A percentile compares a stretch with the other conserved stretches of the same genome.
These are phyloP conservation scores for Lactarius indigo DNA, from an alignment of 768 basidiomycete genomes.

Conservation along the genomic window DNA sequence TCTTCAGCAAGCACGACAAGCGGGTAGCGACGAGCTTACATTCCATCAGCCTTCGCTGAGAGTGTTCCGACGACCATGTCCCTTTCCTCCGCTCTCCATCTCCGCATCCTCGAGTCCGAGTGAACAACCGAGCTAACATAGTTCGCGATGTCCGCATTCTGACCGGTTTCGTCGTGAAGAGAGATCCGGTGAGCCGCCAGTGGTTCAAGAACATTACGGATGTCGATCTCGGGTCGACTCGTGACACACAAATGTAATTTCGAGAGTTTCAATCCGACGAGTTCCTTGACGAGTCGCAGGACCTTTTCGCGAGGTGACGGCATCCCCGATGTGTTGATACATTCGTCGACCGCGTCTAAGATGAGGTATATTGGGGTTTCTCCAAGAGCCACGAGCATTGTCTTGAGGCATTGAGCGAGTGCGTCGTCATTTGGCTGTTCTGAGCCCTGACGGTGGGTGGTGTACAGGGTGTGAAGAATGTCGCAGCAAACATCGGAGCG, in stretches of 20 bases:
- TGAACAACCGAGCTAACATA: not conserved
- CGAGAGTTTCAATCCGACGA: not conserved
- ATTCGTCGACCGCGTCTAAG: slow-evolving; percentile 1
- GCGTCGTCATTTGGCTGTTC: not conserved
- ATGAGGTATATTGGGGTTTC: not conserved
- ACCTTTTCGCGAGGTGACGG: not conserved
- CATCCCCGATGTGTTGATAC: not conserved
- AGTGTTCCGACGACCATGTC: not conserved
- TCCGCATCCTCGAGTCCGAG: not conserved
- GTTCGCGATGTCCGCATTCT: not conserved
- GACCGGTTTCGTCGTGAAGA: not conserved
- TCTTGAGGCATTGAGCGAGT: not conserved
- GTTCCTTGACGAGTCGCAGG: not conserved
- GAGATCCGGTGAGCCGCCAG: not conserved
- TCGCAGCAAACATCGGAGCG: not conserved
- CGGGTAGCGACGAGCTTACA: not conserved
- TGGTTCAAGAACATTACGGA: not conserved
- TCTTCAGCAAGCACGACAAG: not conserved
- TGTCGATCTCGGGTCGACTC: not conserved
- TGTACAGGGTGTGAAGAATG: not conserved
- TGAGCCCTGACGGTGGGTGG: not conserved
- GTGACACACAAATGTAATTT: not conserved
- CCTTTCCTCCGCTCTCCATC: not conserved
- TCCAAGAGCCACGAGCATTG: not conserved
- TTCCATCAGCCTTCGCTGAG: not conserved